Evolutionary conservation across 306 rosid genomes (phyloP), one percentile per base, ranked within the genome.

Genomic region (Cucumis hystrix): DNA sequence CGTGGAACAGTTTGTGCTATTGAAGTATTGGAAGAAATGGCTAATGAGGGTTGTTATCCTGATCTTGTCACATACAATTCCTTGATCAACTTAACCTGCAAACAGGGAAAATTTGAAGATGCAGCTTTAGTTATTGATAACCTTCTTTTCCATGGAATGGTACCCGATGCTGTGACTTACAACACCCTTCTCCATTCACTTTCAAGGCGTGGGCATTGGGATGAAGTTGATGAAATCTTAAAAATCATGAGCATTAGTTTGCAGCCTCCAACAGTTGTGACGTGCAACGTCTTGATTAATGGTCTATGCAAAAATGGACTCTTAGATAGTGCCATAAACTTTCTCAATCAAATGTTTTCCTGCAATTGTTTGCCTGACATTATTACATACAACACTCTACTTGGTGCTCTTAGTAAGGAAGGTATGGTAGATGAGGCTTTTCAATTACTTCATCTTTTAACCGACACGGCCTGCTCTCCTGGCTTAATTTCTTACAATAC

Each of bases 1-100:
- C 64, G 86, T 65, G 98, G 98, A 49, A 76, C 86, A 39, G 78
- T 56, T 70, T 84, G 35, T 47, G 97, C 95, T 75, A 81, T 90
- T 47, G 95, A 88, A 87, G 93, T 92, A 52, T 83, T 94, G 82
- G 98, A 90, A 79, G 97, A 92, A 77, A 77, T 92, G 82, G 92
- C 87, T 52, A 78, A 64, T 80, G 97, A 92, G 81, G 97, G 97
- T 20, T 94, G 98, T 79, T 85, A 79, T 78, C 98, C 97, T 17
- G 96, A 94, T 84, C 86, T 90, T n/a, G 41, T 86, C 49, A 89
- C 89, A 9, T 90, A 88, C 87, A 94, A 94, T 77, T 87, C 88
- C 82, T 91, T 94, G 61, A 64, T 91, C 59, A 90, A 87, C 83
- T 81, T 82, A 66, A 87, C 86, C 78, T 89, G 89, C 78, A 91